phyloP scores from a whole-genome alignment of 225 moss, liverwort and hornwort genomes.

The Takakia lepidozioides region DNA sequence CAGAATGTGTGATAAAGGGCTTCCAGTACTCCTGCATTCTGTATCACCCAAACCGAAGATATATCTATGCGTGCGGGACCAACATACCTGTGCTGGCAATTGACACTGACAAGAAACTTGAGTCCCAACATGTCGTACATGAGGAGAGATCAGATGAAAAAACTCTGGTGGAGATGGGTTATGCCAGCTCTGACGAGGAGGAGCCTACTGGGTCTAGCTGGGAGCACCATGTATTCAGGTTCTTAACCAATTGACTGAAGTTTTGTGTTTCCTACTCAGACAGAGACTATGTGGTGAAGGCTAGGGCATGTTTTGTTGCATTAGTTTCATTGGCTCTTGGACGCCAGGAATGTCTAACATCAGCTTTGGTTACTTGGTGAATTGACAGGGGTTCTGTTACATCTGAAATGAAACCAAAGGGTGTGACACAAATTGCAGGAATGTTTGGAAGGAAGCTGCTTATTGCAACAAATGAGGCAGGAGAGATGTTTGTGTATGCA shows the following conservation, averaged over 20 bases:
- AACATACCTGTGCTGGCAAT: conserved; percentile 29
- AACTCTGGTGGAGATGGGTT: conserved; percentile 1
- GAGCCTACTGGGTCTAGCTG: conserved; percentile 22
- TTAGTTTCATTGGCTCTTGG: neutral
- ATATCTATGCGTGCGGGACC: conserved; percentile 46
- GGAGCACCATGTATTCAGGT: conserved; percentile 36
- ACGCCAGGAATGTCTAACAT: neutral
- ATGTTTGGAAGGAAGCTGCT: conserved; percentile 38
- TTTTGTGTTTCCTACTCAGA: no score
- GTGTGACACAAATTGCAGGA: conserved; percentile 25
- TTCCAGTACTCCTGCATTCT: conserved; percentile 35
- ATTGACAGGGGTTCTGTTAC: conserved; percentile 2
- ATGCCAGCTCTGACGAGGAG: conserved; percentile 9
- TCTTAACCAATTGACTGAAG: neutral
- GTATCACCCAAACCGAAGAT: conserved; percentile 35
- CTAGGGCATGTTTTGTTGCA: no score
- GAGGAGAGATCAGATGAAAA: conserved; percentile 13
- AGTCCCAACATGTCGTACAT: conserved; percentile 7
- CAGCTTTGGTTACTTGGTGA: neutral
- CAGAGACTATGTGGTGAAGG: no score
- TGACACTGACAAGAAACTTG: conserved; percentile 52
- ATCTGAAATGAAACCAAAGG: conserved; percentile 8
- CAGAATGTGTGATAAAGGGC: conserved; percentile 32
- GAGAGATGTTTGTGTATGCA: conserved; percentile 42
- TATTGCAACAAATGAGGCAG: conserved; percentile 26